These are phyloP conservation scores for Cladophialophora exuberans DNA, from an alignment of 2,329 filamentous ascomycete genomes.

Conservation along the genomic window DNA sequence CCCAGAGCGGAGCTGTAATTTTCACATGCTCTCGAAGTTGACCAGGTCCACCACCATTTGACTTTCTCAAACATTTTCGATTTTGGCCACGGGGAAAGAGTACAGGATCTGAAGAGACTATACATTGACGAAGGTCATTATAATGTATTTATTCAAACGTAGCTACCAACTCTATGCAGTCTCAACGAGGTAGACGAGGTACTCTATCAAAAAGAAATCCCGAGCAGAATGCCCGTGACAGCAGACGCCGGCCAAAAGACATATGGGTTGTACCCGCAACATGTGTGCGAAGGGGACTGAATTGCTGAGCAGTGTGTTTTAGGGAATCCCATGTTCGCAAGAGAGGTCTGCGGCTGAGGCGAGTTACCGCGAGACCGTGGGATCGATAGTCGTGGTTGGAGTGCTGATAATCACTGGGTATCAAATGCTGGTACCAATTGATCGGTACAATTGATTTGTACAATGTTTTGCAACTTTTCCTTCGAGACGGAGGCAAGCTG, in stretches of 20 bases:
- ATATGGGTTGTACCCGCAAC: too few relatives aligned
- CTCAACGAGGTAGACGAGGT: neutral
- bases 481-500: neutral
- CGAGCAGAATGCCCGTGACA: neutral
- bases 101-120: too few relatives aligned
- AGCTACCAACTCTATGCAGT: conserved; percentile 2
- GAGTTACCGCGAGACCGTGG: neutral
- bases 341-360: too few relatives aligned
- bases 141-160: neutral
- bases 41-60: too few relatives aligned
- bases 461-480: neutral
- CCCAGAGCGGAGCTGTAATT: too few relatives aligned
- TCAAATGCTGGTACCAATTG: conserved; percentile 13
- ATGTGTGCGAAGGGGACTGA: too few relatives aligned
- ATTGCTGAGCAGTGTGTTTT: neutral
- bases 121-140: neutral
- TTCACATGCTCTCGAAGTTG: neutral
- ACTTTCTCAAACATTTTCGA: neutral
- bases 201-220: neutral
- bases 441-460: too few relatives aligned
- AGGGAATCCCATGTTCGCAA: neutral
- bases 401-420: conserved; percentile 7
- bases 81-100: neutral
- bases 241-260: neutral
- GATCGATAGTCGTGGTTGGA: neutral